Conservation (phyloP, 805 yeast genomes). For the Starmerella sp. region DNA sequence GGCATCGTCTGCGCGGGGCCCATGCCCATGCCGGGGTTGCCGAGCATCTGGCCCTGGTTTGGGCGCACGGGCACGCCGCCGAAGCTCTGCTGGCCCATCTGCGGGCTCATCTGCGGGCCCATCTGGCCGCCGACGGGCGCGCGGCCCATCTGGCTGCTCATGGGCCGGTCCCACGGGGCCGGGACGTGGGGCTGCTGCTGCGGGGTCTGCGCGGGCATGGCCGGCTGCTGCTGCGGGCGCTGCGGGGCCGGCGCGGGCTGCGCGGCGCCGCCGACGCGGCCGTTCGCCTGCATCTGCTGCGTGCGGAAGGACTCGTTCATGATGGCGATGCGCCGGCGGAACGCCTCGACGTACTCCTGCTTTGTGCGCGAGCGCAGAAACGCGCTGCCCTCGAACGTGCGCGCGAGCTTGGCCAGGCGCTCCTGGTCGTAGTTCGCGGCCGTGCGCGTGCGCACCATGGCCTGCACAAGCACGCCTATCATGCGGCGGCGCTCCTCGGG, state of each 20-base stretch:
- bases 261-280: neutral
- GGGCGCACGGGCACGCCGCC: neutral
- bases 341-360: conserved; percentile 21
- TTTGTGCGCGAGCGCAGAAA: conserved; percentile 25
- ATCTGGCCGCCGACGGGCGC: neutral
- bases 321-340: conserved; percentile 13
- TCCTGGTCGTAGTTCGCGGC: conserved; percentile 24
- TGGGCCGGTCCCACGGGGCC: neutral
- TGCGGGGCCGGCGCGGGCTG: too few species aligned
- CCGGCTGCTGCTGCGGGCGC: neutral
- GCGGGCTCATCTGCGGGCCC: neutral
- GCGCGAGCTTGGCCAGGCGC: conserved; percentile 27
- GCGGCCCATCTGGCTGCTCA: neutral
- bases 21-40: neutral
- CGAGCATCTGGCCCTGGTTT: neutral
- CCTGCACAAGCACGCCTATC: conserved; percentile 16
- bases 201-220: neutral
- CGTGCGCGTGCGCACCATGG: conserved; percentile 18
- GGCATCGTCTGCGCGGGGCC: neutral
- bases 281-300: conserved; percentile 4
- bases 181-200: neutral
- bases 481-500: conserved; percentile 19
- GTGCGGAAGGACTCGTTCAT: conserved; percentile 11
- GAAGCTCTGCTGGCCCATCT: conserved; percentile 1
- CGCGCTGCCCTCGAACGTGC: conserved; percentile 26